These are phyloP conservation scores for Blastobotrys malaysiensis DNA, from an alignment of 1,139 yeast species.

Conservation along the genomic window DNA sequence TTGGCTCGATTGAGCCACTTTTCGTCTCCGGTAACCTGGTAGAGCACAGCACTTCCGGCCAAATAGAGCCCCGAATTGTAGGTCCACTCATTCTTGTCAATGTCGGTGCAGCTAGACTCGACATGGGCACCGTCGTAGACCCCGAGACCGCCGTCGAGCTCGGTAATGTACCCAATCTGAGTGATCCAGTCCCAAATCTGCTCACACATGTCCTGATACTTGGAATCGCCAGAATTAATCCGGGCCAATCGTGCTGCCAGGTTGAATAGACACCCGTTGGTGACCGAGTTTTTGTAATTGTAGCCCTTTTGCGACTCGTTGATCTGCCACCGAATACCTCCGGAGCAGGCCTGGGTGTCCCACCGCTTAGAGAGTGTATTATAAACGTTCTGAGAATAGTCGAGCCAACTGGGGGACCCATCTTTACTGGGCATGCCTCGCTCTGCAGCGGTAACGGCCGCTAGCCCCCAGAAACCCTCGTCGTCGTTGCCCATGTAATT, in stretches of 20 bases:
- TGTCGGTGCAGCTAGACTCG: conserved; percentile 54
- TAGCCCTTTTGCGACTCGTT: background rate
- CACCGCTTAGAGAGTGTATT: background rate
- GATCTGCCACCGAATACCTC: background rate
- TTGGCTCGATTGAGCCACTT: conserved; percentile 56
- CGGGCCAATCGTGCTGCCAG: conserved; percentile 83
- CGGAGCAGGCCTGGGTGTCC: background rate
- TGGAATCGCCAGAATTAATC: conserved; percentile 1
- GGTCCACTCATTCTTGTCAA: conserved; percentile 69
- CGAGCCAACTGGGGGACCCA: background rate
- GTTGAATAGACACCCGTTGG: conserved; percentile 82
- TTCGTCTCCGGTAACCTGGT: conserved; percentile 63
- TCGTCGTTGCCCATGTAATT: background rate
- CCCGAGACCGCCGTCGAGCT: conserved; percentile 13
- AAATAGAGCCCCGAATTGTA: conserved; percentile 80
- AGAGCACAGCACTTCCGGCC: conserved; percentile 78
- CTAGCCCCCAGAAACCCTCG: background rate
- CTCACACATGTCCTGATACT: conserved; percentile 70
- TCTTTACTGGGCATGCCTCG: background rate
- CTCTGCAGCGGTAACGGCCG: background rate
- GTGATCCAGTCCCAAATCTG: conserved; percentile 78
- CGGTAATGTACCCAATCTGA: conserved; percentile 49
- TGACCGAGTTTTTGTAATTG: background rate
- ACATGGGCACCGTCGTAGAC: conserved; percentile 74
- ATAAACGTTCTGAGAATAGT: background rate